Evolutionary conservation across 306 rosid genomes (phyloP).

Genomic region (cucumber (Cucumis sativus)): Cucumber_9930_V3 NC_026656.2:3536501-3537000

Average conservation of each 20-base stretch:
- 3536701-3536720: slow-evolving; percentile 22
- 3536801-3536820: slow-evolving; percentile 22
- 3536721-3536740: slow-evolving; percentile 21
- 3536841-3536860: not conserved
- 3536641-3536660: slow-evolving; percentile 34
- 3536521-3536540: slow-evolving; percentile 30
- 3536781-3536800: slow-evolving; percentile 34
- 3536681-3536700: slow-evolving; percentile 48
- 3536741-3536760: not conserved
- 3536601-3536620: slow-evolving; percentile 55
- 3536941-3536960: no score
- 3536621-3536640: slow-evolving; percentile 45
- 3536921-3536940: no score
- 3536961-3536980: no score
- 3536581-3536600: slow-evolving; percentile 44
- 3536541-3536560: slow-evolving; percentile 38
- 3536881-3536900: no score
- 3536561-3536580: slow-evolving; percentile 20
- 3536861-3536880: no score
- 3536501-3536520: slow-evolving; percentile 43
- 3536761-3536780: slow-evolving; percentile 17
- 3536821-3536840: slow-evolving; percentile 8
- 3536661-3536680: slow-evolving; percentile 35
- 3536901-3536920: no score
- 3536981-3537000: no score